Evolutionary conservation across 2,329 filamentous ascomycete genomes (phyloP).

Genomic region (Dissoconium aciculare): DNA sequence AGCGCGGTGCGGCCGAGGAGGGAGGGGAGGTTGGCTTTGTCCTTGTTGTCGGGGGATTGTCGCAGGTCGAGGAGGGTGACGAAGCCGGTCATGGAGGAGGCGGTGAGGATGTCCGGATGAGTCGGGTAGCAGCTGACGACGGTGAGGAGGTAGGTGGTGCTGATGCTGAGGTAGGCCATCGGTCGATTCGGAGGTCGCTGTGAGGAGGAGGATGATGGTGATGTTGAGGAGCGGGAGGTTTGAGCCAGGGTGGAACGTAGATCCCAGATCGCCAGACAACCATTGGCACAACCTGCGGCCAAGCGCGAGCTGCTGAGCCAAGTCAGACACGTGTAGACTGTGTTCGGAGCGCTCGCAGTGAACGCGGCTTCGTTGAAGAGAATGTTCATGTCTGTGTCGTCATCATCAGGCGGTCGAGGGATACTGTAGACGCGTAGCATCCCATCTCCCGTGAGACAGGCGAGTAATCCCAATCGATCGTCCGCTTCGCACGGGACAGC

Average conservation of each 20-base stretch:
- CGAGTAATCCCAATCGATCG: slow-evolving; percentile 37
- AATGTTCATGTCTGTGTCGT: slow-evolving; percentile 20
- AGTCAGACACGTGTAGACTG: slow-evolving; percentile 40
- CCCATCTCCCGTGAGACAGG: slow-evolving; percentile 45
- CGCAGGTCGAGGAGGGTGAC: slow-evolving; percentile 40
- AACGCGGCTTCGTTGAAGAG: slow-evolving; percentile 36
- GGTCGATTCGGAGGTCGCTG: slow-evolving; percentile 25
- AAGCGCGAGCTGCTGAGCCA: slow-evolving; percentile 44
- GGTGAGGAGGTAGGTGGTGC: slow-evolving; percentile 34
- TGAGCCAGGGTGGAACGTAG: slow-evolving; percentile 29
- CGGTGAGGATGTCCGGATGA: slow-evolving; percentile 37
- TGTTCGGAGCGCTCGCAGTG: slow-evolving; percentile 34
- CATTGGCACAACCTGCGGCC: slow-evolving; percentile 41
- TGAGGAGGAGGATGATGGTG: slow-evolving; percentile 34
- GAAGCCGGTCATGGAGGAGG: slow-evolving; percentile 41
- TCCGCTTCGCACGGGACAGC: slow-evolving; percentile 26
- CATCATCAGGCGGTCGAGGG: slow-evolving; percentile 13
- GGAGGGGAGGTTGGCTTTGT: slow-evolving; percentile 9
- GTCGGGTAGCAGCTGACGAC: slow-evolving; percentile 39
- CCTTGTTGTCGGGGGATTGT: slow-evolving; percentile 28
- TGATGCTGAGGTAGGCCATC: slow-evolving; percentile 29
- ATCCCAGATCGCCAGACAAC: slow-evolving; percentile 41
- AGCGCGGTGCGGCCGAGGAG: slow-evolving; percentile 33
- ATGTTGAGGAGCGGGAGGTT: slow-evolving; percentile 31
- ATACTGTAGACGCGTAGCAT: slow-evolving; percentile 40